Evolutionary conservation across 176 grass and related monocot species (phyloP).

Genomic region (Raddia distichophylla): DNA sequence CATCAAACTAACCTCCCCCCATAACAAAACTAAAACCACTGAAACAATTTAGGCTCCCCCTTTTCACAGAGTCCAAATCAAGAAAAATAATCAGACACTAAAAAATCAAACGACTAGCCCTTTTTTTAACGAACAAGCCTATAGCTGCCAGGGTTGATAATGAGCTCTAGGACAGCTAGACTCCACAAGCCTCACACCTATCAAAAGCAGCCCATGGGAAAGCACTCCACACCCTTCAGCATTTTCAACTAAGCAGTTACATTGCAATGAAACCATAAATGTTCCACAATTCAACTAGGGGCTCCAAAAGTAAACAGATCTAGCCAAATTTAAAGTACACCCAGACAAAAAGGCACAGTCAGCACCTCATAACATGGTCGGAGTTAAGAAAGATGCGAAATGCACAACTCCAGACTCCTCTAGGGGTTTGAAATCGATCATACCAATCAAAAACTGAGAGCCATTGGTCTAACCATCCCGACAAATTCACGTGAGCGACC

Average conservation of each 20-base stretch:
- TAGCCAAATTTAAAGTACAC: neutral
- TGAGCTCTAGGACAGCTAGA: neutral
- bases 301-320: constrained; percentile 1
- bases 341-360: neutral
- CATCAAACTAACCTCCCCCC: constrained; percentile 9
- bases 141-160: neutral
- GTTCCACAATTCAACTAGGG: neutral
- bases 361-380: neutral
- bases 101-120: neutral
- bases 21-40: neutral
- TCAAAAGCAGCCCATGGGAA: neutral
- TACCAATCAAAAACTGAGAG: neutral
- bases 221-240: constrained; percentile 3
- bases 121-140: neutral
- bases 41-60: neutral
- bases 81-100: neutral
- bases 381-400: constrained; percentile 10
- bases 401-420: neutral
- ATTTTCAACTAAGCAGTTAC: constrained; percentile 32
- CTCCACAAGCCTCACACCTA: neutral
- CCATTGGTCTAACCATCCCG: neutral
- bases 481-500: constrained; percentile 8
- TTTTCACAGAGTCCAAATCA: neutral
- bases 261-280: neutral
- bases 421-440: neutral